Evolutionary conservation across 2,329 filamentous ascomycete genomes (phyloP), one percentile per base, ranked within the genome.

Genomic region (Teratosphaeria zuluensis): DNA sequence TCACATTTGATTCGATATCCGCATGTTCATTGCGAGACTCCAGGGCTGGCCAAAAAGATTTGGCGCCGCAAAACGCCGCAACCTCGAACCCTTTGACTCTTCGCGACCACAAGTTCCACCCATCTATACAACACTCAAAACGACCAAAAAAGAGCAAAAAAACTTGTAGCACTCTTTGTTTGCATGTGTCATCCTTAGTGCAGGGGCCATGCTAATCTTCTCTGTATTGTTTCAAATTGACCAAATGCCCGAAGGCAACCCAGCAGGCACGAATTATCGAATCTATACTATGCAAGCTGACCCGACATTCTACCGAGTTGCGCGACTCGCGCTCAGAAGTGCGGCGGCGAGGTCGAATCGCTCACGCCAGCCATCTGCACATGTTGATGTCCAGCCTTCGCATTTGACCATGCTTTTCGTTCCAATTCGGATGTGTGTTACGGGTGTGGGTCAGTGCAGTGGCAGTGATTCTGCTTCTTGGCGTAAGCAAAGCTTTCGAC

Each of bases 161-260:
- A 83, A 84, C 78, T 79, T 80, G 83, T 55, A 55, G 84, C 81
- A 86, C 85, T 87, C 85, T 88, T 87, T 87, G 84, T 84, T 85
- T 84, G 80, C 87, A 85, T 85, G 86, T 91, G 88, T 92, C 89
- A 92, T 92, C 89, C 89, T 92, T 92, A 92, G 89, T 84, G 82
- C 82, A 84, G 82, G 82, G 76, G 76, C 76, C 76, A 80, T 80
- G 75, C 75, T 78, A 77, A 77, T 76, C 74, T 75, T 76, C 74
- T 75, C 73, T 75, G 73, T 75, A 74, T 75, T 70, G 72, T 74
- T 74, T 72, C 68, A 69, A 82, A 84, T 81, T 83, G 80, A 83
- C 81, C 80, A 82, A 80, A 81, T 81, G 69, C 68, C 68, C 68
- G 68, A 67, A 69, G 52, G 52, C 52, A 38, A 42, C 3, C 2